These are phyloP conservation scores for Ophiostoma australiae DNA, from an alignment of 2,329 filamentous ascomycete genomes.

Conservation along the genomic window DNA sequence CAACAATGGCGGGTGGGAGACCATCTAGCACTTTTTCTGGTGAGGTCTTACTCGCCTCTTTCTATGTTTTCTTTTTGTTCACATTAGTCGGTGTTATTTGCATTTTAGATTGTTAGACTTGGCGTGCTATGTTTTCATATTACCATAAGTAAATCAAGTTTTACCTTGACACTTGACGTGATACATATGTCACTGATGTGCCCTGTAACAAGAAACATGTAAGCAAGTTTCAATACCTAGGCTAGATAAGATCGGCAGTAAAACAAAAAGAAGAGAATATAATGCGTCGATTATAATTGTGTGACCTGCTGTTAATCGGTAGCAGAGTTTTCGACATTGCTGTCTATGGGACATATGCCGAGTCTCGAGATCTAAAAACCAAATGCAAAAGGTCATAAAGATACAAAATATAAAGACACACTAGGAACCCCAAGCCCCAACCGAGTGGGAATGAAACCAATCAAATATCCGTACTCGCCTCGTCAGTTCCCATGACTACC, in stretches of 20 bases:
- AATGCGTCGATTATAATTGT: background rate
- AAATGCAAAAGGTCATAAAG: background rate
- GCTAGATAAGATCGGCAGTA: background rate
- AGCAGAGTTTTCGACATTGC: background rate
- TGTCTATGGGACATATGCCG: background rate
- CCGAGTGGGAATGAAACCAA: background rate
- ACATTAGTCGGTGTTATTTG: background rate
- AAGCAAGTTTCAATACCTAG: background rate
- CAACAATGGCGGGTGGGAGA: slow-evolving; percentile 98
- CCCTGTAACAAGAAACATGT: background rate
- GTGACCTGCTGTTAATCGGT: background rate
- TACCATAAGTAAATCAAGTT: background rate
- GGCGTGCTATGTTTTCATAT: background rate
- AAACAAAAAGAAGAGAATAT: background rate
- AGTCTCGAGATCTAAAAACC: background rate
- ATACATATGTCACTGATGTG: background rate
- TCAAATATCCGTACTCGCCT: slow-evolving; percentile 51
- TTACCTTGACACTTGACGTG: background rate
- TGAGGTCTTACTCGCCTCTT: background rate
- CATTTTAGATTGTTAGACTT: slow-evolving; percentile 3
- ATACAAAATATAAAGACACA: background rate
- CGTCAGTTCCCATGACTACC: slow-evolving; percentile 55
- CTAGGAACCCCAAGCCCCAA: background rate
- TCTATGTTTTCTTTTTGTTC: background rate
- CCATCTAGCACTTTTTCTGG: slow-evolving; percentile 40